Base-by-base conservation (phyloP, 2,329 filamentous ascomycete species). In the Verruconis gallopava region DNA sequence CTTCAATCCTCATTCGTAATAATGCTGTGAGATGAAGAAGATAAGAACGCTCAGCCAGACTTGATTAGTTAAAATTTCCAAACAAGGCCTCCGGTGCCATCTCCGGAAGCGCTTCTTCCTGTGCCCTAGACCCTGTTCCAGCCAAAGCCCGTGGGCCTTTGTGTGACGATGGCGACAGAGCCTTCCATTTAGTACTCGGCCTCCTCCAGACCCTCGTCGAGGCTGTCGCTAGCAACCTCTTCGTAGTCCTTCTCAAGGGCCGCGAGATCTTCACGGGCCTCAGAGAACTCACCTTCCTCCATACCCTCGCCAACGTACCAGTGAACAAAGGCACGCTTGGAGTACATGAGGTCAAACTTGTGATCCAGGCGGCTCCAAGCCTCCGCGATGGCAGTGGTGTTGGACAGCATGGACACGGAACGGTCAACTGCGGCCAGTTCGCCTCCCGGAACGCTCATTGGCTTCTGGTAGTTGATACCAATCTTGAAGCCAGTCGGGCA, bases 231-330 rank as follows among this genome's bases (percentile, higher is more conserved):
- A 47, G 81, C 82, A 52, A 88, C 82, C 71, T 88, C 83, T 64
- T 86, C 82, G 59, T 89, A 89, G 55, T 89, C 83, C 69, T 81
- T 84, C 71, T 89, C 84, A 22, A 91, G 70, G 37, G 84, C 84
- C 48, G 84, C 84, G 47, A 91, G 70, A 60, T 91, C 84, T 68
- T 91, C 84, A 52, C 84, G 79, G 47, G 84, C 84, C 65, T 91
- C 84, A 48, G 79, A 82, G 68, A 91, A 91, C 64, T 91, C 84
- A 54, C 84, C 84, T 62, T 91, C 84, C 68, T 91, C 84, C 84
- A 91, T 91, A 66, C 84, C 84, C 67, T 91, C 84, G 50, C 84
- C 84, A 42, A 91, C 84, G 51, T 83, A 83, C 79, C 79, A 82
- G 66, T 83, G 78, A 36, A 82, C 78, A 53, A 83, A 82, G 46